Percentiles rank a stretch among this genome's conserved stretches.
phyloP scores from a whole-genome alignment of 108 stramenopile species.

The Nannochloropsis gaditana region DNA sequence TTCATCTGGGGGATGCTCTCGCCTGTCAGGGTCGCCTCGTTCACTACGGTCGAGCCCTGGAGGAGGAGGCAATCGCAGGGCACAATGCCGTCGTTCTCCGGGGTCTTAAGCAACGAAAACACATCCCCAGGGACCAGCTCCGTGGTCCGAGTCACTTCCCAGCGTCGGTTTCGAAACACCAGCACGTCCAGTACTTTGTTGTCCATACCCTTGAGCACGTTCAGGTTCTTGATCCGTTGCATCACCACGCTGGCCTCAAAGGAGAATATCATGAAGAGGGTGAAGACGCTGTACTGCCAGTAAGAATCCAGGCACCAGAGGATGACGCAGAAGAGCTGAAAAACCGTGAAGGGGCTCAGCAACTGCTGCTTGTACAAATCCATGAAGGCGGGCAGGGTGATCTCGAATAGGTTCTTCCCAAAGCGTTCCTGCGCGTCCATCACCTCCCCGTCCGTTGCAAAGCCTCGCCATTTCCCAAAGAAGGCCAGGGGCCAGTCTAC shows the following conservation, averaged over 20 bases:
- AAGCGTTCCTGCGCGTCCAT: conserved; percentile 70
- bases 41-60: conserved; percentile 58
- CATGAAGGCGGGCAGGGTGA: conserved; percentile 73
- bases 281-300: conserved; percentile 80
- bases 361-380: conserved; percentile 90
- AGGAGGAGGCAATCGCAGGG: conserved; percentile 87
- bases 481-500: conserved; percentile 65
- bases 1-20: conserved; percentile 97
- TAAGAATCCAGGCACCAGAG: conserved; percentile 93
- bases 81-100: conserved; percentile 74
- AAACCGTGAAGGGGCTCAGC: conserved; percentile 80
- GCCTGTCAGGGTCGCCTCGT: conserved; percentile 60
- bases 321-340: conserved; percentile 78
- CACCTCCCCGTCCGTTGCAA: conserved; percentile 59
- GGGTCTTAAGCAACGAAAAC: conserved; percentile 61
- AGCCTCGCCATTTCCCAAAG: conserved; percentile 67
- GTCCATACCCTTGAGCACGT: conserved; percentile 54
- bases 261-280: conserved; percentile 79
- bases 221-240: conserved; percentile 49
- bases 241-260: conserved; percentile 86
- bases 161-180: conserved; percentile 66
- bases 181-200: conserved; percentile 55
- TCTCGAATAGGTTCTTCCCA: conserved; percentile 64
- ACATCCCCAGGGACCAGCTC: conserved; percentile 90
- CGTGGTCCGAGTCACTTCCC: conserved; percentile 60